Evolutionary conservation across 331 rosid genomes (phyloP).

Genomic region (Pyrus hybrid): DNA sequence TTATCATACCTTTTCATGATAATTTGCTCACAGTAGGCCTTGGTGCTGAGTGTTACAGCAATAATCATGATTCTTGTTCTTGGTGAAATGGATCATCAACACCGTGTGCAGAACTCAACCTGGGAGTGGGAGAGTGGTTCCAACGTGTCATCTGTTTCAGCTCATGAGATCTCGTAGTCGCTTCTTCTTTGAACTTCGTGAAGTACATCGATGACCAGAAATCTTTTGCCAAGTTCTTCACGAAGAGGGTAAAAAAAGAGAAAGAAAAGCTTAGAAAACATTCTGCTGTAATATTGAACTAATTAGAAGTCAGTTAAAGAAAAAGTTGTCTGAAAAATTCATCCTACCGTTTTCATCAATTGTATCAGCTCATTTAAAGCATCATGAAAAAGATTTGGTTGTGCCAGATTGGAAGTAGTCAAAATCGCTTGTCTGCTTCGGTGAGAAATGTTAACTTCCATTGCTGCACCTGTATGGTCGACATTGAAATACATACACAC

Average conservation of each 20-base stretch:
- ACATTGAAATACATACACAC: too few species aligned
- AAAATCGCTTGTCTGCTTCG: constrained; percentile 75
- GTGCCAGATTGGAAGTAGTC: constrained; percentile 59
- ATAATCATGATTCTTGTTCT: constrained; percentile 62
- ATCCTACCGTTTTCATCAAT: constrained; percentile 64
- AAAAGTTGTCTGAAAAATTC: not conserved
- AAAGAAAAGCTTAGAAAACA: not conserved
- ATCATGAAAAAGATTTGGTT: constrained; percentile 54
- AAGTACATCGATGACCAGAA: constrained; percentile 92
- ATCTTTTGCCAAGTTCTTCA: constrained; percentile 74
- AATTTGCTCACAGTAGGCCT: not conserved
- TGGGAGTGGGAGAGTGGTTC: constrained; percentile 78
- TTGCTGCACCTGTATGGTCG: constrained; percentile 20
- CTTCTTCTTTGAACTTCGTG: constrained; percentile 73
- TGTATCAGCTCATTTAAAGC: constrained; percentile 70
- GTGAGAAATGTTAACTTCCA: constrained; percentile 93
- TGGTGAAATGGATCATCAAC: constrained; percentile 88
- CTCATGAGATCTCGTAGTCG: constrained; percentile 42
- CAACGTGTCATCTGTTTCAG: constrained; percentile 59
- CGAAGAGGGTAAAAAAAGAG: not conserved
- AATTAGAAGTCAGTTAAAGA: not conserved
- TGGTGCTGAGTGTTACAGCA: not conserved
- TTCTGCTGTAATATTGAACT: not conserved
- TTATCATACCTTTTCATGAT: not conserved
- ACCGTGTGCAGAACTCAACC: constrained; percentile 77